phyloP scores from a whole-genome alignment of 2,329 filamentous ascomycete species.

The Penicillium griseofulvum region DNA sequence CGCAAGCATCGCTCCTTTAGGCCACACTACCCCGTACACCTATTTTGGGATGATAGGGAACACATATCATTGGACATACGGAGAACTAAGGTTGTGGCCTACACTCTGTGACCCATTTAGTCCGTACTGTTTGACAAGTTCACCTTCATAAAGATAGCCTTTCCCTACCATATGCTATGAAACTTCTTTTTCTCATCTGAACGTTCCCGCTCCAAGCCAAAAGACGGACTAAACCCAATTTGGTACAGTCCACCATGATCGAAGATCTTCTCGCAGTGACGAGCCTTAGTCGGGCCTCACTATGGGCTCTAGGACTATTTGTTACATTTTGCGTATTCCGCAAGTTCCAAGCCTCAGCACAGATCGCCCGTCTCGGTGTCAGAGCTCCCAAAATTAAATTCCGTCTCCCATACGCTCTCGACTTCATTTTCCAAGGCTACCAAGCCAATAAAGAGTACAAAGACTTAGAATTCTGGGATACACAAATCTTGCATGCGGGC shows the following conservation, averaged over 20 bases:
- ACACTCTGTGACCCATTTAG: not conserved
- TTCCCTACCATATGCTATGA: not conserved
- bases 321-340: conserved; percentile 37
- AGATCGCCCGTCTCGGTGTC: conserved; percentile 35
- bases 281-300: conserved; percentile 43
- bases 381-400: conserved; percentile 35
- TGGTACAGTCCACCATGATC: conserved; percentile 39
- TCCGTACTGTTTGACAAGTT: not conserved
- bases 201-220: not conserved
- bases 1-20: conserved; percentile 2
- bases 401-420: conserved; percentile 51
- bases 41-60: not conserved
- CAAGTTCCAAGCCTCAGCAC: conserved; percentile 28
- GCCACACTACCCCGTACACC: not conserved
- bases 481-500: conserved; percentile 46
- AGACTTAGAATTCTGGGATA: conserved; percentile 62
- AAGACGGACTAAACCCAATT: not conserved
- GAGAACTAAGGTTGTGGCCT: not conserved
- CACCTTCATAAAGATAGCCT: not conserved
- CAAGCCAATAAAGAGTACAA: conserved; percentile 52
- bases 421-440: conserved; percentile 61
- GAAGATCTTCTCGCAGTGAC: conserved; percentile 48
- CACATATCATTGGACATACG: not conserved
- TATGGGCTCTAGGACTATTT: conserved; percentile 41
- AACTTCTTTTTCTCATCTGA: not conserved